These are phyloP conservation scores for Straminergon stramineum DNA, from an alignment of 225 moss, liverwort and hornwort genomes.

Conservation along the genomic window DNA sequence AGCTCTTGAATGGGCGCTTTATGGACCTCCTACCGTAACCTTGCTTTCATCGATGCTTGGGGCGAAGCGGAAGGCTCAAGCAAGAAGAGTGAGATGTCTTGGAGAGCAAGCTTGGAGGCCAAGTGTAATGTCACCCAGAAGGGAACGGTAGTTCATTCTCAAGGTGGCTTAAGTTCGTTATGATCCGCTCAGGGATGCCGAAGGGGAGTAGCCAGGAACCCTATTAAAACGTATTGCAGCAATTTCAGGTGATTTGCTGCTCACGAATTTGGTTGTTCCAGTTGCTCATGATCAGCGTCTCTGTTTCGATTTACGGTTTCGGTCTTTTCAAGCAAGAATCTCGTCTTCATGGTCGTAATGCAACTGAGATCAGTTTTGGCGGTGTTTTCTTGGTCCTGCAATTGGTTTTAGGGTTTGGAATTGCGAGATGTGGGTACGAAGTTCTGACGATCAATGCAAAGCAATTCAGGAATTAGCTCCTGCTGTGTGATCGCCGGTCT, in stretches of 20 bases:
- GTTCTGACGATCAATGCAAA: not conserved
- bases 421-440: not conserved
- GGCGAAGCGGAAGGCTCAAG: not conserved
- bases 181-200: not conserved
- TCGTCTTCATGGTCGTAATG: not conserved
- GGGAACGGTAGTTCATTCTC: not conserved
- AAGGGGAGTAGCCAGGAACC: not conserved
- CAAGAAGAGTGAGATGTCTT: not conserved
- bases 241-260: not conserved
- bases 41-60: not conserved
- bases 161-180: not conserved
- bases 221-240: not conserved
- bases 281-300: not conserved
- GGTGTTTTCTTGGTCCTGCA: not conserved
- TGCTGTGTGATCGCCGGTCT: not conserved
- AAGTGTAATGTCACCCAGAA: not conserved
- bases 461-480: not conserved
- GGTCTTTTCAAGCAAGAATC: not conserved
- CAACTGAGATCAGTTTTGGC: not conserved
- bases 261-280: not conserved
- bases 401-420: not conserved
- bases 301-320: not conserved
- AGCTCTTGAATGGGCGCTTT: too few species aligned
- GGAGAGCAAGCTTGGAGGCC: slow-evolving; percentile 1
- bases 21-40: too few species aligned